phyloP scores from a whole-genome alignment of 805 yeast genomes.

The Metschnikowia cubensis region DNA sequence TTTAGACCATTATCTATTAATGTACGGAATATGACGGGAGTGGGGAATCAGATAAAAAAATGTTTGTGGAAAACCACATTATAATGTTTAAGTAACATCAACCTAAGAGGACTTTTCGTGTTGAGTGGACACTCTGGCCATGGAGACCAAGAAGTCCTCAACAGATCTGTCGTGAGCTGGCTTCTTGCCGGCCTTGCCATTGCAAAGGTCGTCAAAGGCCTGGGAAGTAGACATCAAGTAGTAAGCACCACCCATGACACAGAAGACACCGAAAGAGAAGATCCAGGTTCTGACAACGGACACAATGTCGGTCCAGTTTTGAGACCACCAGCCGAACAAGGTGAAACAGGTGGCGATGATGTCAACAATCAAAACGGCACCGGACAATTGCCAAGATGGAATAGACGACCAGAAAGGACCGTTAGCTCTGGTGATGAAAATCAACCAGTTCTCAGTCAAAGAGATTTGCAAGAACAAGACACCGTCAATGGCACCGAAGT shows the following conservation, averaged over 20 bases:
- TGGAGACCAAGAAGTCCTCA: constrained; percentile 80
- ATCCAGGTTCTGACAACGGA: constrained; percentile 92
- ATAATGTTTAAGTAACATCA: constrained; percentile 4
- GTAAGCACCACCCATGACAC: constrained; percentile 94
- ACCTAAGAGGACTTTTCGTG: constrained; percentile 72
- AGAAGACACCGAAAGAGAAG: constrained; percentile 96
- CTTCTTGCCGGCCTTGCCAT: constrained; percentile 68
- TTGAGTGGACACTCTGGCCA: constrained; percentile 87
- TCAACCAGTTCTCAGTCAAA: constrained; percentile 95
- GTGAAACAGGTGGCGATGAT: constrained; percentile 88
- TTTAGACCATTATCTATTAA: constrained; percentile 21
- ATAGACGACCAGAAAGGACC: constrained; percentile 98
- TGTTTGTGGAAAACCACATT: constrained; percentile 5
- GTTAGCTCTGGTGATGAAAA: constrained; percentile 93
- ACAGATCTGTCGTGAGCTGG: constrained; percentile 60
- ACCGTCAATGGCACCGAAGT: constrained; percentile 93
- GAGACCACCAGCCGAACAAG: constrained; percentile 96
- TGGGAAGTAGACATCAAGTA: constrained; percentile 83
- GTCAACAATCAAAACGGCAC: constrained; percentile 90
- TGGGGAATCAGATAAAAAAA: constrained; percentile 23
- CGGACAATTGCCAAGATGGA: constrained; percentile 95
- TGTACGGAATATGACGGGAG: constrained; percentile 29
- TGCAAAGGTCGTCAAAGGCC: constrained; percentile 77
- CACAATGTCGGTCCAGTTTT: constrained; percentile 94
- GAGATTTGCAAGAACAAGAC: constrained; percentile 91